Base-by-base conservation (phyloP, 2,329 filamentous ascomycete genomes). In the Zasmidium angulare region DNA sequence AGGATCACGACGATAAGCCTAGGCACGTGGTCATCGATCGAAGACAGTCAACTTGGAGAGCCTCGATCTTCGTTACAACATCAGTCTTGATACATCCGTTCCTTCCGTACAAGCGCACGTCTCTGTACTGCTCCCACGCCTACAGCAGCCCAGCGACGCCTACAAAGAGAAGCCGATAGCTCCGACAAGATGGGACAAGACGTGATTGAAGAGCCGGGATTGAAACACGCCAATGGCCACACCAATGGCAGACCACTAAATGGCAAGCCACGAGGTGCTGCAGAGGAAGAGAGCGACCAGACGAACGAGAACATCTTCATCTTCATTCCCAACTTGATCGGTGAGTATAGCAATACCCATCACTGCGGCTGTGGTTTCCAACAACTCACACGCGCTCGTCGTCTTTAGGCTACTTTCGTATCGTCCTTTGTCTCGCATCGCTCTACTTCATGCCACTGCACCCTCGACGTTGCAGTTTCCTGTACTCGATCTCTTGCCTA, bases 371-470 rank as follows among this genome's bases (percentile, higher is more conserved):
- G 36, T 47, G 50, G 50, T 17, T 36, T 59, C 53, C 29, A 52
- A 46, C 40, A 29, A 19, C 43, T 50, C 20, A 55, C 56, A 58
- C 46, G 50, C 29, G 51, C 7, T 29, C 26, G 50, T 12, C 3
- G 17, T 24, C 43, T 47, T 23, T 60, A 82, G 80, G 80, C 63
- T 82, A 82, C 70, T 74, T 73, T 50, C 79, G 80, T 57, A 76
- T 82, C 67, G 72, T 82, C 52, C 78, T 82, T 66, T 92, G 93
- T 69, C 80, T 97, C 70, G 91, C 90, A 50, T 97, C 95, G 24
- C 87, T 99, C 66, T 96, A 98, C 81, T 99, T 97, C 81, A 99
- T 99, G 95, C 93, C 95, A 53, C 86, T 98, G 55, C 95, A 99
- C 76, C 93, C 93, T n/a, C 89, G 93, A 70, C 96, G 93, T 40